Evolutionary conservation across 129 eudicot species (phyloP).

Genomic region (Pseudognaphalium luteoalbum): DNA sequence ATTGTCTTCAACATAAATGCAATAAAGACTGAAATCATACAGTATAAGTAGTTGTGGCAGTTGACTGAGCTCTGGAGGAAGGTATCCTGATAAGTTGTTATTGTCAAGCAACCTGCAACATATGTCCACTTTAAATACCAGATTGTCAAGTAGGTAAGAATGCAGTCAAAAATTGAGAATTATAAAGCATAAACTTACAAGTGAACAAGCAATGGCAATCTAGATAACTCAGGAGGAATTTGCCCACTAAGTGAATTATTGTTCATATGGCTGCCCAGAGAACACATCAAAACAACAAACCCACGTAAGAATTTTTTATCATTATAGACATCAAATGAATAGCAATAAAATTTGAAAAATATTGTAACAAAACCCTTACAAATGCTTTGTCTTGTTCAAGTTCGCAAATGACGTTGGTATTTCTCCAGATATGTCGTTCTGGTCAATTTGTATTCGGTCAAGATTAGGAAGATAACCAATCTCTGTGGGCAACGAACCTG

Average conservation of each 20-base stretch:
- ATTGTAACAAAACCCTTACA: constrained; percentile 46
- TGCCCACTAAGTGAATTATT: constrained; percentile 88
- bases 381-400: constrained; percentile 64
- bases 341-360: neutral
- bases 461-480: constrained; percentile 71
- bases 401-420: constrained; percentile 78
- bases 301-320: constrained; percentile 12
- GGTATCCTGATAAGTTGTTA: constrained; percentile 77
- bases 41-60: constrained; percentile 64
- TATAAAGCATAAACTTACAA: constrained; percentile 56
- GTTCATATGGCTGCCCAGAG: constrained; percentile 86
- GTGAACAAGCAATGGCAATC: constrained; percentile 73
- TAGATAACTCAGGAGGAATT: constrained; percentile 78
- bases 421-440: constrained; percentile 78
- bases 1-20: constrained; percentile 13
- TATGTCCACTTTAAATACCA: constrained; percentile 13
- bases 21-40: constrained; percentile 44
- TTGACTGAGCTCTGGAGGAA: constrained; percentile 75
- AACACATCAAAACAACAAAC: constrained; percentile 17
- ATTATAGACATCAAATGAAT: constrained; percentile 1
- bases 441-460: constrained; percentile 86
- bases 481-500: constrained; percentile 81
- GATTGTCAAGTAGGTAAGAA: constrained; percentile 5
- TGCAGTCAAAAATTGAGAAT: neutral
- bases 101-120: constrained; percentile 80